Evolutionary conservation across 345 rosid genomes (phyloP), one percentile per base, ranked within the genome.

Genomic region (Aurinia saxatilis): DNA sequence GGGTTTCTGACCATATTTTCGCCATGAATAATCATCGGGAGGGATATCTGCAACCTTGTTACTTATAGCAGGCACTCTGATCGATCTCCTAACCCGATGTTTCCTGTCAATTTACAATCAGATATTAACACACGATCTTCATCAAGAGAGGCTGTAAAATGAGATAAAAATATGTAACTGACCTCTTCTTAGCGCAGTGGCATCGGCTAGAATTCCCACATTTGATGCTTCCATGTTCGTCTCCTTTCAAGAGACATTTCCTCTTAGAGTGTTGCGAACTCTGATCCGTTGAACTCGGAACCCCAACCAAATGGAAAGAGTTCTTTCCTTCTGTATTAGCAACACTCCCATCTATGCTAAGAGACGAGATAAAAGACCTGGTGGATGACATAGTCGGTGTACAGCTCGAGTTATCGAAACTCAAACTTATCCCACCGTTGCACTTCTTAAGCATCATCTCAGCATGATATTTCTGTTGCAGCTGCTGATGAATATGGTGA

Each of bases 1-100:
- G 3, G 91, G 91, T 55, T 87, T 87, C 71, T 87, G 95, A 25
- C 95, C 95, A 65, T 87, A 87, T 63, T 87, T 87, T 65, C 91
- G 73, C 95, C 95, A 87, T 9, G 95, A 82, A 51, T 75, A 82
- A 60, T 87, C 95, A 77, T 87, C 95, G 50, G 88, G 81, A 65
- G 95, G 95, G 35, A 84, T 84, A 72, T 87, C 91, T 39, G 95
- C 91, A 47, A 84, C 77, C 79, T 81, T 87, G 81, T 84, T 82
- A 60, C 95, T 87, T 40, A 87, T 81, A 29, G 95, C 95, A 57
- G 95, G 95, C 30, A 84, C 89, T 75, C 81, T 82, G 2, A 87
- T 84, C n/a, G 91, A 78, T 75, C 87, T 84, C 75, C 81, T 84
- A 44, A 84, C 67, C 64, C 85, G 77, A 51, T 76, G 74, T 76